Base-by-base conservation (phyloP, 345 rosid species). In the Microcos paniculata region DNA sequence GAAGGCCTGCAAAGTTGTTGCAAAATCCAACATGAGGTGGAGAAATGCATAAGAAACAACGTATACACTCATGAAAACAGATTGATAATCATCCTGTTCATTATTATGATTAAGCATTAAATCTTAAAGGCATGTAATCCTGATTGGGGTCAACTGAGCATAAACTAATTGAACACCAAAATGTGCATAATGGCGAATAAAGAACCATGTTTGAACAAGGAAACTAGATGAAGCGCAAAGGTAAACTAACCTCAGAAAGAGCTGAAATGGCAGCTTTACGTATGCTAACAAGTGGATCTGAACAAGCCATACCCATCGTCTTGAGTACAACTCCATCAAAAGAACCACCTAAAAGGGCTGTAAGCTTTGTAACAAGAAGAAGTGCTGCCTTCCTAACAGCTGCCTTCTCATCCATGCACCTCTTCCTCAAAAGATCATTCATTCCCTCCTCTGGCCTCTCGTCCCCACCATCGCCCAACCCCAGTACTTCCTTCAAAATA, bases 361-460 rank as follows among this genome's bases (percentile, higher is more conserved):
- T 88, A 84, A 88, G 74, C 89, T 89, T 91, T 77, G 89, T 82
- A 59, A 87, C 90, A 48, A 95, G 85, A 85, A 85, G 77, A 83
- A 93, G 89, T 46, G 94, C 90, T 30, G 99, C 93, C 85, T 86
- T 93, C 81, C 94, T 87, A 51, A 85, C 94, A 14, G 82, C 88
- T 40, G 97, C 94, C 84, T 93, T 96, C 90, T 96, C 98, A 78
- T 93, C 97, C 81, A 84, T 84, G 79, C 97, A 91, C 74, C 94
- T 87, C 59, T 80, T 90, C 87, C 84, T 85, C 82, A 93, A 77
- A 82, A 90, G 81, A 68, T 78, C 88, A 82, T 86, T 88, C 61
- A 91, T 79, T 18, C 83, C 77, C 64, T 58, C 80, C n/a, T 51
- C 71, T 70, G 83, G 66, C 62, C 53, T 65, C 63, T 38, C 38